Evolutionary conservation across 2,329 filamentous ascomycete species (phyloP), one percentile per base, ranked within the genome.

Genomic region (Cercospora sesami): DNA sequence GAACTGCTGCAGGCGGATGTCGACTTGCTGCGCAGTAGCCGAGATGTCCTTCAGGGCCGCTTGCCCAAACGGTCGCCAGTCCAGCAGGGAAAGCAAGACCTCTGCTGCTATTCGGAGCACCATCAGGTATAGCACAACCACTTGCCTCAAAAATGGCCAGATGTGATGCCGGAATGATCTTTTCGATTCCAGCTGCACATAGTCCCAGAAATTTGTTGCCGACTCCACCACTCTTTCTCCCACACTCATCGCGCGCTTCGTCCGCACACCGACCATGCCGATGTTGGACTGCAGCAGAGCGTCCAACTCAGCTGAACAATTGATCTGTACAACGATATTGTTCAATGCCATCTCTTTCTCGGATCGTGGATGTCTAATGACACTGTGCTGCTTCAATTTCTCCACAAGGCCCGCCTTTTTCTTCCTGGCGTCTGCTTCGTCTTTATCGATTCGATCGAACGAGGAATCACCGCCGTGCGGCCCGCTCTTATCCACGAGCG

Each of bases 1-100:
- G 77, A 98, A 98, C 78, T 99, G 95, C 78, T 98, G 93, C 23
- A 99, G 85, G 5, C 95, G 91, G 72, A 99, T 97, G 80, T 99
- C 95, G 39, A 99, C 90, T 80, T 99, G 95, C 78, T 99, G 95
- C 26, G 95, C 95, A 0, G 94, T 98, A 14, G 95, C 95, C 33
- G 94, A 98, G 55, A 98, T 89, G 78, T 99, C 95, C 78, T 98
- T 98, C 65, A 99, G 82, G 0, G 95, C 95, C 48, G 93, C 90
- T 60, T 90, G 90, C 51, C 91, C 89, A 58, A 90, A 87, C 26
- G 89, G 85, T 36, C 93, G 89, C 88, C 94, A 98, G 80, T 98
- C 94, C 12, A 99, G 83, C 30, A 97, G 78, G 23, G 86, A 83
- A 30, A 99, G 83, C 12, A 97, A 82, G 60, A 91, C 83, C 79